Evolutionary conservation across 148 eudicot species (phyloP), one percentile per base, ranked within the genome.

Genomic region (Mesembryanthemum crystallinum): DNA sequence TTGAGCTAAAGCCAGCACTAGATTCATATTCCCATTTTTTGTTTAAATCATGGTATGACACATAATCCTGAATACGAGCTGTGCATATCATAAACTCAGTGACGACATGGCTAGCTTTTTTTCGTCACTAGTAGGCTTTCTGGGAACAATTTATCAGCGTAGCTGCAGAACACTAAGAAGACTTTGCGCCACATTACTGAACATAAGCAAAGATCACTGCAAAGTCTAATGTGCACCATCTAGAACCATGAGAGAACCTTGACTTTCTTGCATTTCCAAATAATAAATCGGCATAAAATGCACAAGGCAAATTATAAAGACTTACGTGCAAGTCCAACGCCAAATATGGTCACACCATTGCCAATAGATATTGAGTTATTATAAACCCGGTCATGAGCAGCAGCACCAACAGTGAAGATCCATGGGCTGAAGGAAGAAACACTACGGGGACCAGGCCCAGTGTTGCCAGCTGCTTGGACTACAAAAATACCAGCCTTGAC

Each of bases 301-400:
- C 25, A 54, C 12, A 57, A 29, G 37, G 21, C 30, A 33, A 67
- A 29, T 33, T 33, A 62, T 23, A 30, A 65, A 45, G 51, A 84
- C 99, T 89, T 89, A 96, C 99, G 87, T 83, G 99, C 98, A 71
- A 92, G 89, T 82, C 99, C 99, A 81, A 88, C 90, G 68, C 99
- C 99, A 37, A 88, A 42, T 62, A 96, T 86, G 64, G 89, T 87
- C 64, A 91, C 45, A 79, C 88, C 87, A 83, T 91, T 92, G 79
- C 99, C 99, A 57, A 96, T 93, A 69, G 71, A 52, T 70, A 96
- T 84, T 11, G 92, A 88, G 87, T 96, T 96, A 75, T 83, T 83
- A 75, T 96, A 96, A 27, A 82, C 73, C 85, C 99, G 86, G 78
- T 96, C 98, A 79, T 96, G 99, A 76, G 98, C 81, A 71, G 95